A percentile compares a stretch with the other conserved stretches of the same genome.
These are phyloP conservation scores for Aspergillus ochraceoroseus DNA, from an alignment of 2,329 filamentous ascomycete genomes.

Conservation along the genomic window DNA sequence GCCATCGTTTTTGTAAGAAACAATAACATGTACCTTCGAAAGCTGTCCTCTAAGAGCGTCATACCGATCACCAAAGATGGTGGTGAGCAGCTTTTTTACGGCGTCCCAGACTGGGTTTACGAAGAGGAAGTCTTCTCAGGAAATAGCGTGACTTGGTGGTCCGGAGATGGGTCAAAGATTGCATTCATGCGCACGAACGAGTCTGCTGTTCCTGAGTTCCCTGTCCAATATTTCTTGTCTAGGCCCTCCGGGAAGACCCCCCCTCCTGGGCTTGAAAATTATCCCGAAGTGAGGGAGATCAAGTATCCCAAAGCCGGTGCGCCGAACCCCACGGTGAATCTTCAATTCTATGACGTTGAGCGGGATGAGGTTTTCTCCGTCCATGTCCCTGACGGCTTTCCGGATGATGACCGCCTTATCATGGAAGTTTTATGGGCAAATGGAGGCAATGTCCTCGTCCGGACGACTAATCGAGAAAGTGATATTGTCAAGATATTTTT, in stretches of 20 bases:
- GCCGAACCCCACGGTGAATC: slow-evolving; percentile 82
- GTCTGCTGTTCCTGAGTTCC: slow-evolving; percentile 82
- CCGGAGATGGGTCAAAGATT: slow-evolving; percentile 77
- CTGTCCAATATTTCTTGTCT: slow-evolving; percentile 87
- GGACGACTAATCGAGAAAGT: slow-evolving; percentile 90
- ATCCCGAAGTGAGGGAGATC: slow-evolving; percentile 84
- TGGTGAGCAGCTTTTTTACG: slow-evolving; percentile 84
- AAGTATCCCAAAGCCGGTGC: slow-evolving; percentile 97
- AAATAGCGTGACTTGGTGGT: slow-evolving; percentile 92
- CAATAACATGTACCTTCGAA: slow-evolving; percentile 85
- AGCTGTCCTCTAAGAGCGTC: slow-evolving; percentile 56
- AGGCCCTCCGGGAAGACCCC: slow-evolving; percentile 71
- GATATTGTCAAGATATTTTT: slow-evolving; percentile 84
- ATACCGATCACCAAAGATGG: slow-evolving; percentile 80
- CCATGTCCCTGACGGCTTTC: slow-evolving; percentile 69
- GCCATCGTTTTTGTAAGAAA: slow-evolving; percentile 82
- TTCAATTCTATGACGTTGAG: slow-evolving; percentile 81
- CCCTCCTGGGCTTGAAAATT: slow-evolving; percentile 69
- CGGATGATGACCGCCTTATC: slow-evolving; percentile 77
- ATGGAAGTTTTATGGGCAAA: slow-evolving; percentile 92
- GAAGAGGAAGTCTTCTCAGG: slow-evolving; percentile 77
- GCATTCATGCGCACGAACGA: slow-evolving; percentile 94
- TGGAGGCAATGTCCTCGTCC: slow-evolving; percentile 70
- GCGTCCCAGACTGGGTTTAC: slow-evolving; percentile 96
- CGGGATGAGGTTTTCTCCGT: slow-evolving; percentile 76